phyloP scores from a whole-genome alignment of 2,329 filamentous ascomycete genomes.

The Chaetoscypha palmicola region DNA sequence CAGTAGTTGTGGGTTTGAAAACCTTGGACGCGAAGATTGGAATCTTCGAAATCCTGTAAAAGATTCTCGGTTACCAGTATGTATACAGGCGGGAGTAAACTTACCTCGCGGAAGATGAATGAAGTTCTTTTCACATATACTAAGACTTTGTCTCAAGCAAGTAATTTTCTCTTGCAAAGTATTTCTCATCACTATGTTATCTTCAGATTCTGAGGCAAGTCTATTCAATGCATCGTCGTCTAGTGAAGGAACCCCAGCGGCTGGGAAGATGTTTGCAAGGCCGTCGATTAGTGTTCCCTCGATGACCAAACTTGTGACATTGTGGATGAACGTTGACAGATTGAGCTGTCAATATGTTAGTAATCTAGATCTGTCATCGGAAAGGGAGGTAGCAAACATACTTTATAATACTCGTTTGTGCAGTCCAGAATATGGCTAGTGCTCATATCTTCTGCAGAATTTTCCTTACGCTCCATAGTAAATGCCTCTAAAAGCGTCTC shows the following conservation, averaged over 20 bases:
- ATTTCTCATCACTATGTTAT: neutral
- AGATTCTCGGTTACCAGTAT: no score
- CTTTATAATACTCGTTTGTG: neutral
- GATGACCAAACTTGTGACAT: constrained; percentile 93
- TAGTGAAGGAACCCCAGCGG: neutral
- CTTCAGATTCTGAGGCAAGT: neutral
- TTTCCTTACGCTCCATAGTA: no score
- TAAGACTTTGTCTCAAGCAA: neutral
- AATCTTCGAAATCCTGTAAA: no score
- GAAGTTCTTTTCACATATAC: neutral
- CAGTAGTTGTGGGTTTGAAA: no score
- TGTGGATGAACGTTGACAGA: neutral
- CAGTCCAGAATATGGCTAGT: neutral
- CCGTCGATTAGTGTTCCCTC: constrained; percentile 84
- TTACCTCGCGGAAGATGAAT: neutral
- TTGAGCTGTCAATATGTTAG: neutral
- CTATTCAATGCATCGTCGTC: neutral
- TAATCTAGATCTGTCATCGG: neutral
- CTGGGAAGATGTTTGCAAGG: neutral
- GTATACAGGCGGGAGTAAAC: no score
- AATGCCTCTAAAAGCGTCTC: no score
- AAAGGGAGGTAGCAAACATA: neutral
- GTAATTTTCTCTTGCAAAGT: neutral
- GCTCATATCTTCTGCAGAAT: no score
- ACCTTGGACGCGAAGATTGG: no score